These are phyloP conservation scores for Vaccinium macrocarpon DNA, from an alignment of 148 eudicot genomes.

Conservation along the genomic window DNA sequence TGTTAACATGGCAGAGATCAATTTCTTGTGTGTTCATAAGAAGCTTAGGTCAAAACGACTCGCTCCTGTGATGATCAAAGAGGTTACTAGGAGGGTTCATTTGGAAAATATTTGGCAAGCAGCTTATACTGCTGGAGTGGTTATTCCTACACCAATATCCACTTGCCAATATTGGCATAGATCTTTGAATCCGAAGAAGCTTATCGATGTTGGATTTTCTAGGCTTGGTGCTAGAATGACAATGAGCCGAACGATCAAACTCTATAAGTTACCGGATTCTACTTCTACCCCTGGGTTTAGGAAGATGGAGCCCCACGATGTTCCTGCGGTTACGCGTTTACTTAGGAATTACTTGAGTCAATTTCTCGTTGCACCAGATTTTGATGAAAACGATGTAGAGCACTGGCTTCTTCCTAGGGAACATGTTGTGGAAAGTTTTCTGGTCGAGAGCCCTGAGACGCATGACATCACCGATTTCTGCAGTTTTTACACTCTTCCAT, in stretches of 20 bases:
- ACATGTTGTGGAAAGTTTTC: conserved; percentile 66
- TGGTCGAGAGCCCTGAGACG: conserved; percentile 75
- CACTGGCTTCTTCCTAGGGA: conserved; percentile 89
- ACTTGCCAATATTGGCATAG: conserved; percentile 91
- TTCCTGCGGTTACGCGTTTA: conserved; percentile 81
- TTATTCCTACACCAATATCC: conserved; percentile 73
- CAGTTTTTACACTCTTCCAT: conserved; percentile 88
- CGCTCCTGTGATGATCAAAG: conserved; percentile 91
- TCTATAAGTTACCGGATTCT: conserved; percentile 73
- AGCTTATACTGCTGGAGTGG: conserved; percentile 91
- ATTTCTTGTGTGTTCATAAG: conserved; percentile 87
- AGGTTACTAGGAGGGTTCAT: conserved; percentile 88
- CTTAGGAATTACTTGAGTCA: conserved; percentile 66
- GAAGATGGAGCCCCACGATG: conserved; percentile 81
- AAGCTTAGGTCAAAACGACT: conserved; percentile 80
- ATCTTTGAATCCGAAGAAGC: conserved; percentile 80
- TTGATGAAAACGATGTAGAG: conserved; percentile 80
- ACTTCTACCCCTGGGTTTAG: conserved; percentile 77
- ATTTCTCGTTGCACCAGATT: conserved; percentile 75
- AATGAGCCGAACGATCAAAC: conserved; percentile 86
- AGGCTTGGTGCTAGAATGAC: conserved; percentile 95
- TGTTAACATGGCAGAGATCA: conserved; percentile 79
- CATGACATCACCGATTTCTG: conserved; percentile 85
- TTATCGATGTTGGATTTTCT: conserved; percentile 89
- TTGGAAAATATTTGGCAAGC: conserved; percentile 94